These are phyloP conservation scores for Capsicum chinense DNA, from an alignment of 257 asterid genomes.

Conservation along the genomic window DNA sequence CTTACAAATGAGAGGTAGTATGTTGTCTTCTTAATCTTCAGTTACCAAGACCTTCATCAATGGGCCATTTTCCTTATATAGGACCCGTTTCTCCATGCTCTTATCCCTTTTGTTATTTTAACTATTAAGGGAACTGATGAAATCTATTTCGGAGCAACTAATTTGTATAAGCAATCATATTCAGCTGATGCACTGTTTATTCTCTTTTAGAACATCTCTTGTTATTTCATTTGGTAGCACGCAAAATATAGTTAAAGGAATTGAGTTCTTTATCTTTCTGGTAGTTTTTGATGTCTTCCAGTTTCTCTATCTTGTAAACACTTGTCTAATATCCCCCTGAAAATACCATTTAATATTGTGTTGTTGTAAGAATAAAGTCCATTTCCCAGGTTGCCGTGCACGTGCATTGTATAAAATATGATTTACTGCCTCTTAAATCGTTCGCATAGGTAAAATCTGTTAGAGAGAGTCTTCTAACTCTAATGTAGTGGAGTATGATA, in stretches of 20 bases:
- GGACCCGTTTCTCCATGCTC: not conserved
- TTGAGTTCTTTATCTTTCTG: not conserved
- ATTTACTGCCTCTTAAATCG: not conserved
- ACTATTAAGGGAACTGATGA: not conserved
- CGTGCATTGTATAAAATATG: not conserved
- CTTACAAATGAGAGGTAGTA: conserved; percentile 20
- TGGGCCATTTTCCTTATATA: conserved; percentile 14
- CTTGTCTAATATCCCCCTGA: not conserved
- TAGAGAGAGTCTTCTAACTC: not conserved
- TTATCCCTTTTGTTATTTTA: not conserved
- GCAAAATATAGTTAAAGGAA: conserved; percentile 7
- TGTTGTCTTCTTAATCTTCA: not conserved
- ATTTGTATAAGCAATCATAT: conserved; percentile 5
- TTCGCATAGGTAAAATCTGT: conserved; percentile 15
- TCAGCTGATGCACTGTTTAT: not conserved
- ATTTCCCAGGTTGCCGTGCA: not conserved
- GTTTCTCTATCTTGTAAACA: not conserved
- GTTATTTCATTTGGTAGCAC: not conserved
- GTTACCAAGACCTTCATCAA: not conserved
- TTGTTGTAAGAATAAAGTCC: not conserved
- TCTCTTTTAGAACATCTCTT: not conserved
- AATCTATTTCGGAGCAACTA: not conserved
- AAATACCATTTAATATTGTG: not conserved
- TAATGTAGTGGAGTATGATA: conserved; percentile 23
- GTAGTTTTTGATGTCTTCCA: conserved; percentile 2